Conservation (phyloP, 441 rosid species). For the Populus tomentosa region DNA sequence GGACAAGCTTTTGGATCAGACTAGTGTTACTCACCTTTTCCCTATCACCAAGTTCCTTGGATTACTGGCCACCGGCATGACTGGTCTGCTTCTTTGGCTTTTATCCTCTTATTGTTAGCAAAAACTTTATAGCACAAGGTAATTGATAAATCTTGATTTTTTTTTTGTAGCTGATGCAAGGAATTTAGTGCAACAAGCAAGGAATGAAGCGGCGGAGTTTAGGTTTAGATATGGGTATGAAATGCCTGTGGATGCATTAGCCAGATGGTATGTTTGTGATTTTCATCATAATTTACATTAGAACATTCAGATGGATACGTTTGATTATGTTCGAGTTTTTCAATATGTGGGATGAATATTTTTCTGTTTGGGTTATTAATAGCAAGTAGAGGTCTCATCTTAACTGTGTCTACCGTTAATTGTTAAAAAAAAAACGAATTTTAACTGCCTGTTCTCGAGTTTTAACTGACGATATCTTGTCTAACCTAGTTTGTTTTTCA, state of each 20-base stretch:
- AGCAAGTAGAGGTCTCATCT: not conserved
- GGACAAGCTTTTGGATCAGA: conserved; percentile 98
- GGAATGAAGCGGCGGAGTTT: conserved; percentile 98
- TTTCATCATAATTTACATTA: not conserved
- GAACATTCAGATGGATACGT: not conserved
- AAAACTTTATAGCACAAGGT: not conserved
- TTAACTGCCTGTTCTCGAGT: not conserved
- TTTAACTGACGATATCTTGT: not conserved
- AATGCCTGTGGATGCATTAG: conserved; percentile 89
- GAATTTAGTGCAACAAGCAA: conserved; percentile 94
- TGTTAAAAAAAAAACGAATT: not conserved
- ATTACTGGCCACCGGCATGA: conserved; percentile 86
- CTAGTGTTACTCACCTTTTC: conserved; percentile 85
- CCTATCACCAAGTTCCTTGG: conserved; percentile 87
- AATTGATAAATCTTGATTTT: not conserved
- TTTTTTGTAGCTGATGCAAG: conserved; percentile 83
- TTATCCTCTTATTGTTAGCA: not conserved
- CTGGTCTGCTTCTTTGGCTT: conserved; percentile 40
- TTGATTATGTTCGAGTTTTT: not conserved
- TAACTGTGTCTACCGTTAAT: not conserved
- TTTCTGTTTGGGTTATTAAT: not conserved
- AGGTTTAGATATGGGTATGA: conserved; percentile 91
- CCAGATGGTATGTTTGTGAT: conserved; percentile 50
- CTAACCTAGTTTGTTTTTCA: not conserved
- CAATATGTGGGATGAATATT: not conserved